Percentiles rank a stretch among this genome's conserved stretches.
Conservation (phyloP, 345 rosid genomes). For the Durio zibethinus region DNA sequence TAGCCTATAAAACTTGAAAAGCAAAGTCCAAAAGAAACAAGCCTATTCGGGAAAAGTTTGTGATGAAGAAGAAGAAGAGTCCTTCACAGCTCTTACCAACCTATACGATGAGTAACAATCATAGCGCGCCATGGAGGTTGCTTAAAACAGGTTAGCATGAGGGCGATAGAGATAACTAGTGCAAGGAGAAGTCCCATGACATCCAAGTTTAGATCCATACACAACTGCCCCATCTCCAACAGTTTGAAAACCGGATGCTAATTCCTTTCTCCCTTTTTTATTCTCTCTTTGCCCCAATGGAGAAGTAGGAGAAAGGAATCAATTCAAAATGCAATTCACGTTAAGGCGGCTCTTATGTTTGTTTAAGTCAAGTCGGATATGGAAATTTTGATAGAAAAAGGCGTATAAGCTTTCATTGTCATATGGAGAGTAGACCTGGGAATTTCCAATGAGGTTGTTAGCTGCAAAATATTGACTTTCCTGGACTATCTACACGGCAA, state of each 20-base stretch:
- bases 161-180: background rate
- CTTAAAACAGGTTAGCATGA: background rate
- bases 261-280: background rate
- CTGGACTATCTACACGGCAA: background rate
- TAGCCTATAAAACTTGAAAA: background rate
- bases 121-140: background rate
- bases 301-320: background rate
- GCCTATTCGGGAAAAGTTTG: background rate
- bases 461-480: background rate
- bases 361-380: background rate
- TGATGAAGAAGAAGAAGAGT: background rate
- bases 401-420: too few relatives aligned
- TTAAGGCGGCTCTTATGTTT: background rate
- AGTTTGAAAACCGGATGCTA: background rate
- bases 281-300: background rate
- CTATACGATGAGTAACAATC: background rate
- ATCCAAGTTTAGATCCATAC: background rate
- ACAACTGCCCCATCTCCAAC: background rate
- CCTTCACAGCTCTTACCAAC: background rate
- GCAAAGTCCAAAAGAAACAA: background rate
- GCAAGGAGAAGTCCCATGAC: conserved; percentile 7
- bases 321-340: background rate
- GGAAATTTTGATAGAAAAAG: background rate
- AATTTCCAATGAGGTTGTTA: background rate
- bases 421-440: too few relatives aligned